Percentiles rank a stretch among this genome's conserved stretches.
Evolutionary conservation across 2,329 filamentous ascomycete species (phyloP).

Genomic region (Talaromyces sp.): DNA sequence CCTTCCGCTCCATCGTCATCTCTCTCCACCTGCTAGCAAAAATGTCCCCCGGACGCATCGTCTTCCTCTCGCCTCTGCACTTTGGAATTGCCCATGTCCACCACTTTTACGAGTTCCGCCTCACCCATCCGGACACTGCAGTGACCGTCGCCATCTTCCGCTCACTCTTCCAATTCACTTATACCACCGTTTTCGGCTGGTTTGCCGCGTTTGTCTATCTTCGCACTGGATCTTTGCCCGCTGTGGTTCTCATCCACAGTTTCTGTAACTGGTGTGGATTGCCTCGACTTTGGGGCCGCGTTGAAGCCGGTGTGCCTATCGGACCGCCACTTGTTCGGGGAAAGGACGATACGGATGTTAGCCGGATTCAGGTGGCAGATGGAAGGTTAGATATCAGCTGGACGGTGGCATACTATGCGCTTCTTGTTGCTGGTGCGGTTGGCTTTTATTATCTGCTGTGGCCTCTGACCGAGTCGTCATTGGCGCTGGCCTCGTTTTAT

Average conservation of each 20-base stretch:
- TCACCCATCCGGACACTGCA: conserved; percentile 69
- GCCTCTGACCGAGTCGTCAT: conserved; percentile 56
- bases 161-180: conserved; percentile 76
- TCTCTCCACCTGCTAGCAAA: conserved; percentile 72
- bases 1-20: conserved; percentile 83
- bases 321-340: conserved; percentile 29
- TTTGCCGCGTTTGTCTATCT: conserved; percentile 87
- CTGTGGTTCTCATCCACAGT: conserved; percentile 69
- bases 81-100: conserved; percentile 93
- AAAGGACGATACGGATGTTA: conserved; percentile 32
- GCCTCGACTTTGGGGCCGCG: conserved; percentile 75
- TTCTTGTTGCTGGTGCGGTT: conserved; percentile 66
- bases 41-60: conserved; percentile 51
- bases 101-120: conserved; percentile 89
- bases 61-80: conserved; percentile 79
- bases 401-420: conserved; percentile 72
- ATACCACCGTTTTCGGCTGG: conserved; percentile 89
- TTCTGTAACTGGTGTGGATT: conserved; percentile 94
- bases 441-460: conserved; percentile 68
- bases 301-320: conserved; percentile 49
- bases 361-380: conserved; percentile 13
- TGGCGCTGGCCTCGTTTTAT: conserved; percentile 29
- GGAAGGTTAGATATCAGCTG: conserved; percentile 44
- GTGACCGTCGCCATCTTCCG: conserved; percentile 59
- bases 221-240: conserved; percentile 73